Evolutionary conservation across 106 monocot species (phyloP).

Genomic region (Dendrobium chrysotoxum): DNA sequence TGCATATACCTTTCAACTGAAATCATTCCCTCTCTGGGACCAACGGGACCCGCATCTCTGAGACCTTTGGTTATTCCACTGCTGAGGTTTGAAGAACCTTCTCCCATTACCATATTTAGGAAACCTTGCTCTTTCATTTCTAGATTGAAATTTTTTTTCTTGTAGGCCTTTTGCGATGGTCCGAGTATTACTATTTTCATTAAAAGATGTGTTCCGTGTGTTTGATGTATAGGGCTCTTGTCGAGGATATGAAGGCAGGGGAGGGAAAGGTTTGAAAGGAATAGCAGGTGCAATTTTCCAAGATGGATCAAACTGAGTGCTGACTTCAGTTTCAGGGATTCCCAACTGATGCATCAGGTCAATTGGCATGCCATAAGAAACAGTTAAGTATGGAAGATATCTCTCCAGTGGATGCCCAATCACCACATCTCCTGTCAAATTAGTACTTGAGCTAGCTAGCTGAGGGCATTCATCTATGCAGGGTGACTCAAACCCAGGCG

Average conservation of each 20-base stretch:
- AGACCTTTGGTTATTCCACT: conserved; percentile 13
- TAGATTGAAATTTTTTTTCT: background rate
- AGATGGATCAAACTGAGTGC: background rate
- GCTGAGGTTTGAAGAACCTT: conserved; percentile 15
- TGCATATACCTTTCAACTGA: too few relatives aligned
- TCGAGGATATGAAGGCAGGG: conserved; percentile 61
- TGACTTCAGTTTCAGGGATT: conserved; percentile 15
- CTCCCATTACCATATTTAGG: conserved; percentile 12
- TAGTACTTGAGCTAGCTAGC: background rate
- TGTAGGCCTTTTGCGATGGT: background rate
- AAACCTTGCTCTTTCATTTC: conserved; percentile 11
- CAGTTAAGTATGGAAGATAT: conserved; percentile 34
- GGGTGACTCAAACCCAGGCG: conserved; percentile 45
- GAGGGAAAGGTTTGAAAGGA: conserved; percentile 84
- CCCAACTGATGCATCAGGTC: conserved; percentile 56
- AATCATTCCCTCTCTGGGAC: conserved; percentile 16
- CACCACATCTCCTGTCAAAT: conserved; percentile 15
- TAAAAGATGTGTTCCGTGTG: background rate
- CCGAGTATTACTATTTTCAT: background rate
- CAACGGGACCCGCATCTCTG: conserved; percentile 12
- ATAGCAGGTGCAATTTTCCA: conserved; percentile 74
- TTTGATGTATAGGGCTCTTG: conserved; percentile 6
- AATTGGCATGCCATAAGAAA: conserved; percentile 76
- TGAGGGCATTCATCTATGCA: background rate
- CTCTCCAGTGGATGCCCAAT: conserved; percentile 38